Evolutionary conservation across 257 asterid species (phyloP), one percentile per base, ranked within the genome.

Genomic region (Handroanthus guayacan): DNA sequence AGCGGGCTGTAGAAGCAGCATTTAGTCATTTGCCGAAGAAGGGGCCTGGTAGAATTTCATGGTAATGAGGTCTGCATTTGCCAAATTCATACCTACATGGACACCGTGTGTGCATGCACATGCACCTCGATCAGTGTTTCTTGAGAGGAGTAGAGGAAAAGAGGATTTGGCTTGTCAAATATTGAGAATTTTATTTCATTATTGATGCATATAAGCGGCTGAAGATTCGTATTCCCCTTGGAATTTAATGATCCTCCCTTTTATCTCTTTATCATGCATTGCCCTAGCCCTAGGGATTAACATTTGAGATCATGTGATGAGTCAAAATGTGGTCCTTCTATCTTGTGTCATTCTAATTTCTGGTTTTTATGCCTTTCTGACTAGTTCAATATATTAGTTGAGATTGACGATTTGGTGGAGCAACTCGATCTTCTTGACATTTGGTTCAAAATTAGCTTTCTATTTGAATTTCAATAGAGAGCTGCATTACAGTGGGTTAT

Each of bases 1-100:
- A 89, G 83, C 85, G 75, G 69, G 97, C 96, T 7, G 97, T 94
- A 76, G 96, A 94, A 83, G 85, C 82, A 11, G 92, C 88, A 13
- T 94, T 94, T 52, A 75, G 80, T 67, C 88, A 94, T 88, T 85
- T 90, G 84, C 97, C 97, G 0, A 82, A 77, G 58, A 75, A 63
- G 45, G 98, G 97, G 25, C 83, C 92, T 41, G 86, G 81, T 48
- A 86, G 78, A 67, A 89, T 94, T 78, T 92, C 98, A 60, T 94
- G 98, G 97, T 94, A 88, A 86, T 75, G 79, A 48, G 58, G 36
- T 63, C 60, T 67, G 60, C 38, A 11, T 56, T 60, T 74, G 68
- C 12, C 0, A 6, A 14, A 57, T 10, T 57, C 50, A 47, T 65
- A 16, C 9, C n/a, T 11, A 0, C 2, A 8, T 47, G 2, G 31